Conservation (phyloP, 495 filamentous ascomycete genomes). For the Xylona heveae region DNA sequence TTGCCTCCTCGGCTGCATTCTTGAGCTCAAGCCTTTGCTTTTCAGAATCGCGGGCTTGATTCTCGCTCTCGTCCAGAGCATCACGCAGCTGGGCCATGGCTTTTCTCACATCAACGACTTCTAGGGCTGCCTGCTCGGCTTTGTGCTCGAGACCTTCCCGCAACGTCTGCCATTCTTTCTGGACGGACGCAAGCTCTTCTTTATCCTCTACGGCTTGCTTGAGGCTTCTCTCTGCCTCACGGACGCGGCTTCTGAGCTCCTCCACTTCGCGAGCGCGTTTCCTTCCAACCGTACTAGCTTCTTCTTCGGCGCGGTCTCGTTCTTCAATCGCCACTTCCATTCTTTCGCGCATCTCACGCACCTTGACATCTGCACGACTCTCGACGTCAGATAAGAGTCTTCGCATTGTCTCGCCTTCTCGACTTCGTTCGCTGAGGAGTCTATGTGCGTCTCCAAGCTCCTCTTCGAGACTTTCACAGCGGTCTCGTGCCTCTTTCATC, state of each 20-base stretch:
- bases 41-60: constrained; percentile 58
- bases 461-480: constrained; percentile 78
- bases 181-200: constrained; percentile 44
- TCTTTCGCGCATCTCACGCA: constrained; percentile 71
- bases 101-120: constrained; percentile 48
- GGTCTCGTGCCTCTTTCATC: constrained; percentile 70
- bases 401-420: constrained; percentile 91
- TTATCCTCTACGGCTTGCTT: constrained; percentile 44
- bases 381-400: constrained; percentile 74
- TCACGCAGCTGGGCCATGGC: constrained; percentile 64
- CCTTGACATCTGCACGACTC: constrained; percentile 51
- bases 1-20: constrained; percentile 54
- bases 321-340: constrained; percentile 83
- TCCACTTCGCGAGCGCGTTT: constrained; percentile 65
- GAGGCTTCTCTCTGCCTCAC: constrained; percentile 62
- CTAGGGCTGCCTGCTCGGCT: constrained; percentile 42
- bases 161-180: constrained; percentile 50
- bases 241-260: constrained; percentile 54
- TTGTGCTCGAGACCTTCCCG: constrained; percentile 52
- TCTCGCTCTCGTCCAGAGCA: constrained; percentile 70
- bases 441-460: constrained; percentile 76
- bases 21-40: constrained; percentile 59
- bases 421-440: constrained; percentile 74
- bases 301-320: constrained; percentile 79
- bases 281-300: constrained; percentile 56